A percentile compares a stretch with the other conserved stretches of the same genome.
Evolutionary conservation across 345 rosid genomes (phyloP).

Genomic region (Camelina laxa): DNA sequence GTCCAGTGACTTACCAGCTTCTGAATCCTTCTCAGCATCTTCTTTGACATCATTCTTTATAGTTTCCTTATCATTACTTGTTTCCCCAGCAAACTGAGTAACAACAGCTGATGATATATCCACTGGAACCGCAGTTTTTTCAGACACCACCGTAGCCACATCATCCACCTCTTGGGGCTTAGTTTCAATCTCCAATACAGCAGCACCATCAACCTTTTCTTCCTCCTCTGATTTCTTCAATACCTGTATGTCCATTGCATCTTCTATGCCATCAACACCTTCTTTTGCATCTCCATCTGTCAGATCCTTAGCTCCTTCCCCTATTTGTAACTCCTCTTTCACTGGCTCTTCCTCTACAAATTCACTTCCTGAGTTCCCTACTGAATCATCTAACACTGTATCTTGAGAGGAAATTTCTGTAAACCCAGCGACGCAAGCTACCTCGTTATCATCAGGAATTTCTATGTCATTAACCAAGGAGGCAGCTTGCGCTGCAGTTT

Average conservation of each 20-base stretch:
- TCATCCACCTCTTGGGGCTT: constrained; percentile 35
- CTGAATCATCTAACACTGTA: constrained; percentile 26
- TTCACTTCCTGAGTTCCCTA: constrained; percentile 20
- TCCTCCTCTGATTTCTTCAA: constrained; percentile 27
- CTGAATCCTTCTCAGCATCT: constrained; percentile 20
- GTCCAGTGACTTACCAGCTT: constrained; percentile 35
- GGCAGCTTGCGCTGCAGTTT: constrained; percentile 23
- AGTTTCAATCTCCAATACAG: constrained; percentile 25
- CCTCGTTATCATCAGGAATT: constrained; percentile 35
- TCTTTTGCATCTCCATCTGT: constrained; percentile 29
- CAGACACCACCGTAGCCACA: constrained; percentile 27
- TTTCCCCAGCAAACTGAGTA: constrained; percentile 9
- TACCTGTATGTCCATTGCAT: constrained; percentile 27
- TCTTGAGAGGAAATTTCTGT: constrained; percentile 33
- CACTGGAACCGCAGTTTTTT: constrained; percentile 17
- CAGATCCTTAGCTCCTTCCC: constrained; percentile 30
- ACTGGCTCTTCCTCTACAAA: constrained; percentile 19
- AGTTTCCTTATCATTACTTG: constrained; percentile 7
- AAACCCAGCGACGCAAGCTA: constrained; percentile 40
- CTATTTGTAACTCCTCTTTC: constrained; percentile 27
- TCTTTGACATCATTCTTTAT: constrained; percentile 38
- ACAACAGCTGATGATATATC: constrained; percentile 26
- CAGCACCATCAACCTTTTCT: constrained; percentile 24
- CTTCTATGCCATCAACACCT: constrained; percentile 24
- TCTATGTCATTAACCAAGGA: constrained; percentile 41